Conservation (phyloP, 495 filamentous ascomycete species). For the Penicillium canescens region DNA sequence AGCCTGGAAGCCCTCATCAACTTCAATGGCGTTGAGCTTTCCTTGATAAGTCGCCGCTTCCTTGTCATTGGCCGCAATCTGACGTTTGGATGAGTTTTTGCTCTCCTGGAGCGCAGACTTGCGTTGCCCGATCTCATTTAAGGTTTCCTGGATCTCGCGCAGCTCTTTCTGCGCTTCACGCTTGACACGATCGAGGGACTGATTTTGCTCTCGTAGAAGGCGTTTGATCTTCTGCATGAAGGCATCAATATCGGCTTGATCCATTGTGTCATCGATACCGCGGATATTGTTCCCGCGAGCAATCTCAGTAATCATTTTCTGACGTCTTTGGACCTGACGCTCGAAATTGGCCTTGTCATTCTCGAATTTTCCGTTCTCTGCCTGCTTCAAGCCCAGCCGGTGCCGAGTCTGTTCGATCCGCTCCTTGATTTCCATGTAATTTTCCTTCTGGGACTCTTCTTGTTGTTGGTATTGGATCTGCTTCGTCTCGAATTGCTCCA, state of each 20-base stretch:
- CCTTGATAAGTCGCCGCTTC: constrained; percentile 61
- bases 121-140: constrained; percentile 68
- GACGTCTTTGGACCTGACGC: constrained; percentile 67
- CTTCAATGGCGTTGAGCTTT: constrained; percentile 65
- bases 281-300: constrained; percentile 79
- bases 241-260: constrained; percentile 67
- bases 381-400: constrained; percentile 67
- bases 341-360: constrained; percentile 87
- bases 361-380: constrained; percentile 80
- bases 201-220: constrained; percentile 73
- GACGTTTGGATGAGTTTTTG: constrained; percentile 66
- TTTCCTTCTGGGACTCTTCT: constrained; percentile 57
- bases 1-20: constrained; percentile 81
- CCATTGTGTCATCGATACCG: constrained; percentile 77
- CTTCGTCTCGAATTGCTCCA: constrained; percentile 80
- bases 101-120: constrained; percentile 68
- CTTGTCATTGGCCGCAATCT: constrained; percentile 68
- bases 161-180: constrained; percentile 70
- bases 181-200: constrained; percentile 70
- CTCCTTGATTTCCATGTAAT: constrained; percentile 62
- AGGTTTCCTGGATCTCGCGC: constrained; percentile 60
- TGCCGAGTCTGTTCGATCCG: constrained; percentile 60
- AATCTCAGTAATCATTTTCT: constrained; percentile 72
- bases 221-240: constrained; percentile 80
- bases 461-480: constrained; percentile 64